Evolutionary conservation across 2,329 filamentous ascomycete species (phyloP).

Genomic region (Penicillium janthinellum): DNA sequence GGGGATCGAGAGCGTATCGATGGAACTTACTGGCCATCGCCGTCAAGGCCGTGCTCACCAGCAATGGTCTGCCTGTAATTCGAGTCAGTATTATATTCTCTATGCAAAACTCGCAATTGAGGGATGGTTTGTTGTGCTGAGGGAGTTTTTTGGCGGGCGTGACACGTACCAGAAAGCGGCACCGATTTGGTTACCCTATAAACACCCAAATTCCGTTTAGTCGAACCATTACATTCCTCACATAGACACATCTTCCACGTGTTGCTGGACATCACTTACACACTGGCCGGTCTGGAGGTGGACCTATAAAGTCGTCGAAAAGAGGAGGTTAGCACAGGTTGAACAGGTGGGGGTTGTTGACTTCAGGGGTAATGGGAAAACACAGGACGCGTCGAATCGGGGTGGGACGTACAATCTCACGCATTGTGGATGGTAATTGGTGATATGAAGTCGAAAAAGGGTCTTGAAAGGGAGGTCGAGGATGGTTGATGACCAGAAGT

Average conservation of each 20-base stretch:
- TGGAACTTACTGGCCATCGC: constrained; percentile 82
- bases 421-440: constrained; percentile 59
- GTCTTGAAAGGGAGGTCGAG: constrained; percentile 18
- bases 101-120: constrained; percentile 15
- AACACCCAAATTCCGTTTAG: constrained; percentile 33
- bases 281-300: constrained; percentile 99
- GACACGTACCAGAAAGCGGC: constrained; percentile 90
- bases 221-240: constrained; percentile 10
- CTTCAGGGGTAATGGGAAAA: constrained; percentile 20
- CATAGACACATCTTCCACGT: neutral
- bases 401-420: constrained; percentile 66
- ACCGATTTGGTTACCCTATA: constrained; percentile 99
- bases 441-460: constrained; percentile 9
- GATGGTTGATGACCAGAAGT: constrained; percentile 26
- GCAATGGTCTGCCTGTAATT: constrained; percentile 72
- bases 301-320: constrained; percentile 66
- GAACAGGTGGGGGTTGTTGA: constrained; percentile 36
- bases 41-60: constrained; percentile 94
- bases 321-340: constrained; percentile 43
- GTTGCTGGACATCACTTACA: constrained; percentile 60
- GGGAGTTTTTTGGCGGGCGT: neutral
- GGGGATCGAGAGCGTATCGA: constrained; percentile 1
- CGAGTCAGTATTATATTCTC: constrained; percentile 42
- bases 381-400: constrained; percentile 40
- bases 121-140: constrained; percentile 2